Evolutionary conservation across 2,329 filamentous ascomycete genomes (phyloP).

Genomic region (Aquanectria penicillioides): DNA sequence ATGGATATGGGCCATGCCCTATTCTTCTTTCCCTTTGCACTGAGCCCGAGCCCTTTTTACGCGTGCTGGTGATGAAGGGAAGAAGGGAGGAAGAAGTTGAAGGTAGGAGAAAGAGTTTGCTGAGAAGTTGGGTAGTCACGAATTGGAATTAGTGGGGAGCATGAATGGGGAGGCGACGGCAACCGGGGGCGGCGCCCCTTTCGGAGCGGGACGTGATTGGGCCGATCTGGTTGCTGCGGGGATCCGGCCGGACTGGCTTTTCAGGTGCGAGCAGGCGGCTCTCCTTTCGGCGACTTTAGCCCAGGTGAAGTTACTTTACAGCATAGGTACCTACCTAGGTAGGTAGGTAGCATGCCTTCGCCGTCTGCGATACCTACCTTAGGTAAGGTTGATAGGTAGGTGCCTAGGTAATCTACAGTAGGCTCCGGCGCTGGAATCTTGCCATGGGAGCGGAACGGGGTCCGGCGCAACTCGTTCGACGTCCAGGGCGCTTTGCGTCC

Average conservation of each 20-base stretch:
- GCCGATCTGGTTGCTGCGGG: conserved; percentile 11
- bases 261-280: neutral
- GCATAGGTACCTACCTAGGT: neutral
- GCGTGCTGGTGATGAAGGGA: conserved; percentile 28
- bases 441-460: neutral
- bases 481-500: neutral
- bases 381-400: no score
- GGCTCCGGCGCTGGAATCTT: no score
- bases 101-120: conserved; percentile 28
- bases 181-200: no score
- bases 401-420: no score
- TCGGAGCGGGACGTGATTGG: conserved; percentile 12
- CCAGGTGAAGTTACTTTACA: neutral
- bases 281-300: neutral
- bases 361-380: no score
- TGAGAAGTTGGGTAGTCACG: conserved; percentile 22
- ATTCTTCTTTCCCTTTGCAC: conserved; percentile 7
- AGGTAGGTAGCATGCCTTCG: neutral
- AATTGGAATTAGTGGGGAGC: conserved; percentile 13
- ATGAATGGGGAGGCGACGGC: neutral
- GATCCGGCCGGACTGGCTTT: neutral
- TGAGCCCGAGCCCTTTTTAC: conserved; percentile 16
- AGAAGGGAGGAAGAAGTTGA: conserved; percentile 14
- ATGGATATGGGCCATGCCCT: conserved; percentile 51
- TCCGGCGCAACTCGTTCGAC: neutral